Conservation (phyloP, 331 rosid species). For the Prunus yedoensis region DNA sequence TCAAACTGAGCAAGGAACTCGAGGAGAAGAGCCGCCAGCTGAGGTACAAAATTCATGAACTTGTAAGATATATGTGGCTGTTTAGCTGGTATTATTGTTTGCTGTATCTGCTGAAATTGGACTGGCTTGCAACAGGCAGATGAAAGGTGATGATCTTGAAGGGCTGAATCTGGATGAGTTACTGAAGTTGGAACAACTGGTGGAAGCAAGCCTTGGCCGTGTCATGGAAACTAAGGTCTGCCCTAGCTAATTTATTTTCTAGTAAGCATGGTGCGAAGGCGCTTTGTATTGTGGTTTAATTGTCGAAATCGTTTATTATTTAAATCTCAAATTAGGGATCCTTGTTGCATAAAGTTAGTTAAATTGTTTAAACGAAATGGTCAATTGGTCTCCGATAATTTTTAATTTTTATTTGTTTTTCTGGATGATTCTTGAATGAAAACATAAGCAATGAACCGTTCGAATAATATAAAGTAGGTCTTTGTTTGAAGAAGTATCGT, state of each 20-base stretch:
- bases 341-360: no score
- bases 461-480: no score
- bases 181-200: slow-evolving; percentile 37
- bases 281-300: neutral
- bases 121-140: slow-evolving; percentile 29
- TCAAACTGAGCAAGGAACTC: slow-evolving; percentile 46
- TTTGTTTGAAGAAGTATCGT: no score
- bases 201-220: slow-evolving; percentile 46
- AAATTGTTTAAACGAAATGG: no score
- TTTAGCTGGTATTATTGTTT: neutral
- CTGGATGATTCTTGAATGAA: no score
- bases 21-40: slow-evolving; percentile 38
- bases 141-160: slow-evolving; percentile 51
- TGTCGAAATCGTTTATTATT: no score
- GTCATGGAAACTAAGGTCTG: slow-evolving; percentile 46
- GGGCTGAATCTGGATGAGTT: slow-evolving; percentile 45
- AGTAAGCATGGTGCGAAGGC: neutral
- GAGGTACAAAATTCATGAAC: slow-evolving; percentile 33
- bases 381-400: no score
- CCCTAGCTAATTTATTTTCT: neutral
- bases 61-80: neutral
- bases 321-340: no score
- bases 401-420: no score
- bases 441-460: no score
- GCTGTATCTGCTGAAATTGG: neutral